A percentile compares a stretch with the other conserved stretches of the same genome.
Conservation (phyloP, 768 basidiomycete species). For the Podaxis sp. region DNA sequence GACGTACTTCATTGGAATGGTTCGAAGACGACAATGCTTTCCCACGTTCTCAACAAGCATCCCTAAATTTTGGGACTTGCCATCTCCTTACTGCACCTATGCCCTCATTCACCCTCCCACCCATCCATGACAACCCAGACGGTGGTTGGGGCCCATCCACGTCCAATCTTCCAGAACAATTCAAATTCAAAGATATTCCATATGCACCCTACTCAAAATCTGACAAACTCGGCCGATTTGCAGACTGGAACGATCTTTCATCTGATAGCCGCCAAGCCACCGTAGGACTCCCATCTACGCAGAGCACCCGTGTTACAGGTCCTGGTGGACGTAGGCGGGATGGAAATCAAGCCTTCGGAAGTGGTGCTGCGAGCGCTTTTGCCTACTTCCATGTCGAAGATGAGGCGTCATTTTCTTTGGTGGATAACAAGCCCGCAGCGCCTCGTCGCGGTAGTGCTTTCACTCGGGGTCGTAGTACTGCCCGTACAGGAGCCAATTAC, state of each 20-base stretch:
- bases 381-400: conserved; percentile 98
- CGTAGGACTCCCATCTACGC: conserved; percentile 41
- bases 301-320: conserved; percentile 45
- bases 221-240: conserved; percentile 95
- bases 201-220: conserved; percentile 99
- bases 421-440: conserved; percentile 78
- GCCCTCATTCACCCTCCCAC: conserved; percentile 82
- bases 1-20: conserved; percentile 66
- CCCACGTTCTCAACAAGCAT: conserved; percentile 28
- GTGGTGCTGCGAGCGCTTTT: conserved; percentile 86
- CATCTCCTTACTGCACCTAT: conserved; percentile 29
- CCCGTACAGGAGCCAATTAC: conserved; percentile 40
- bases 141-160: conserved; percentile 91
- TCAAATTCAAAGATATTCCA: conserved; percentile 98
- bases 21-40: conserved; percentile 23
- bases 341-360: conserved; percentile 83
- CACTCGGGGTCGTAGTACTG: conserved; percentile 49
- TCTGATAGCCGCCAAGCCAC: conserved; percentile 56
- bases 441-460: conserved; percentile 69
- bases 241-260: conserved; percentile 91
- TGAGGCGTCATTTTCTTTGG: conserved; percentile 93
- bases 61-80: conserved; percentile 25
- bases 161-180: conserved; percentile 79
- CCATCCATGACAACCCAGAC: conserved; percentile 88
- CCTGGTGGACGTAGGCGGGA: conserved; percentile 63